Evolutionary conservation across 2,329 filamentous ascomycete genomes (phyloP).

Genomic region (Metarhizium brunneum): DNA sequence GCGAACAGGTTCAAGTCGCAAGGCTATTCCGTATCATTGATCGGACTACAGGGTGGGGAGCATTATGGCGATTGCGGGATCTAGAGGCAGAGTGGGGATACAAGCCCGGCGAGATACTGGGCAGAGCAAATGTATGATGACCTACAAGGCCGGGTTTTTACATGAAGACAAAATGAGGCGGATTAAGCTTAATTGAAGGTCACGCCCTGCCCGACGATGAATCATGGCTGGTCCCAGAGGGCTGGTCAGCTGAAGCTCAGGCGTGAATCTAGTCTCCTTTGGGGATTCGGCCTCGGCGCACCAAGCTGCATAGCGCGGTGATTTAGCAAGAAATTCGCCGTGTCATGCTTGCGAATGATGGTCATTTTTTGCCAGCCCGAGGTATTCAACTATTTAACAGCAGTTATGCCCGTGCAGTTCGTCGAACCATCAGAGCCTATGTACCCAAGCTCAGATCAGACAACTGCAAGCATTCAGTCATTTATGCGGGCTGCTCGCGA

Average conservation of each 20-base stretch:
- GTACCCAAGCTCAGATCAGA: background rate
- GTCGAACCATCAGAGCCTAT: background rate
- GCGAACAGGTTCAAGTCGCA: slow-evolving; percentile 23
- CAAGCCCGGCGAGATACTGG: slow-evolving; percentile 12
- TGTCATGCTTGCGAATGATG: background rate
- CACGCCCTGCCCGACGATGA: background rate
- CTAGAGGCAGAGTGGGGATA: slow-evolving; percentile 29
- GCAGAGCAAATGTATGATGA: background rate
- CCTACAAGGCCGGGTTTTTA: background rate
- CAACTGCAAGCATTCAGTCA: background rate
- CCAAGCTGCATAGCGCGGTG: background rate
- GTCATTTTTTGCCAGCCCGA: background rate
- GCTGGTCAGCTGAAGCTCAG: too few relatives aligned
- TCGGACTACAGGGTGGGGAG: slow-evolving; percentile 37
- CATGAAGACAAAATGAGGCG: background rate
- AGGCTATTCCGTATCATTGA: slow-evolving; percentile 35
- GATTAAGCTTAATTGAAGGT: background rate
- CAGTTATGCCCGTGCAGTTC: background rate
- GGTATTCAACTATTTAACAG: background rate
- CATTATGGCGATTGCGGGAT: slow-evolving; percentile 38
- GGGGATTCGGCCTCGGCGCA: background rate
- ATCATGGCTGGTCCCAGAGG: too few relatives aligned
- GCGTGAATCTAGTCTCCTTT: background rate
- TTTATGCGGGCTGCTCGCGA: too few relatives aligned
- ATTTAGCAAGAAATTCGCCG: background rate